Evolutionary conservation across 192 early-diverging fungal genomes (phyloP).

Genomic region (Entomortierella beljakovae): DNA sequence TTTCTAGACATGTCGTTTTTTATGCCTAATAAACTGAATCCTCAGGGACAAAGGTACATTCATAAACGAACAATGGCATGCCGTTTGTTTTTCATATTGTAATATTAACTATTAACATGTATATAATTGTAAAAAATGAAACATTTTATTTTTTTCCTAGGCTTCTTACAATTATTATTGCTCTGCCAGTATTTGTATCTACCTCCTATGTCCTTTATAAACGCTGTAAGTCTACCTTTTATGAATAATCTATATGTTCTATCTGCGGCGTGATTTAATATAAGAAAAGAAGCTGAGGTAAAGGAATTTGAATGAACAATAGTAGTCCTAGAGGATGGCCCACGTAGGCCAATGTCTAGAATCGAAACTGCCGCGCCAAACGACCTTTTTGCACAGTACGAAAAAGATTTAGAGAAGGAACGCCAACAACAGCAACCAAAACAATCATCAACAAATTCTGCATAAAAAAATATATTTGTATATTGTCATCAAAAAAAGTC

Average conservation of each 20-base stretch:
- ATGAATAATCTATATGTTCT: too few relatives aligned
- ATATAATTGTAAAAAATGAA: too few relatives aligned
- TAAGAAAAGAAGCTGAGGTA: too few relatives aligned
- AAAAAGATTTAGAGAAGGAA: slow-evolving; percentile 21
- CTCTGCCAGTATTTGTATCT: slow-evolving; percentile 44
- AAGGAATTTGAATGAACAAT: too few relatives aligned
- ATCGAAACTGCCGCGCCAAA: slow-evolving; percentile 1
- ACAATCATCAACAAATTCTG: not conserved
- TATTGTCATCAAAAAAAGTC: not conserved
- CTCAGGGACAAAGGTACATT: slow-evolving; percentile 47
- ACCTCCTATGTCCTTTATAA: slow-evolving; percentile 49
- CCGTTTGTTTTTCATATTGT: not conserved
- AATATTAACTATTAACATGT: too few relatives aligned
- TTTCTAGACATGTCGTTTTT: slow-evolving; percentile 31
- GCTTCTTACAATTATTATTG: slow-evolving; percentile 42
- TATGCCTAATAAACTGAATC: slow-evolving; percentile 48
- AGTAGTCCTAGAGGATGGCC: slow-evolving; percentile 26
- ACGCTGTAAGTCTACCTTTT: slow-evolving; percentile 17
- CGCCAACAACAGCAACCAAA: slow-evolving; percentile 15
- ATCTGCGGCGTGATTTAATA: too few relatives aligned
- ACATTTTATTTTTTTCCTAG: slow-evolving; percentile 11
- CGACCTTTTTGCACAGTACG: slow-evolving; percentile 30
- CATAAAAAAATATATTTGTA: not conserved
- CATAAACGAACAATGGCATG: too few relatives aligned
- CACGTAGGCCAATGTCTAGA: slow-evolving; percentile 1